Base-by-base conservation (phyloP, 2,329 filamentous ascomycete genomes). In the Pezicula radicicola region DNA sequence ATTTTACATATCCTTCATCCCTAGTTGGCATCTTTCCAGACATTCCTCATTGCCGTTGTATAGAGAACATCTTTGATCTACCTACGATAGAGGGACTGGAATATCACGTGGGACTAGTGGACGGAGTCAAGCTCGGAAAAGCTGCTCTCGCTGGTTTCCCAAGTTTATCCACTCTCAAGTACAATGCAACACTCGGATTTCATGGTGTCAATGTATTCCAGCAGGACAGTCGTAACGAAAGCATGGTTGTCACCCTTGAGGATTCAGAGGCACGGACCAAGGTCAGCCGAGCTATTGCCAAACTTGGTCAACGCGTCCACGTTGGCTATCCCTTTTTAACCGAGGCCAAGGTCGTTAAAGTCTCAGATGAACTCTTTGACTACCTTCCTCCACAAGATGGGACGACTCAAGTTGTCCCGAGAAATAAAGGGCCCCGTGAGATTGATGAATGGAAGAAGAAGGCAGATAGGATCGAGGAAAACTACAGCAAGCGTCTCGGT, bases 271-370 rank as follows among this genome's bases (percentile, higher is more conserved):
- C 75, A 52, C 84, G 87, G 35, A 85, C 87, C 45, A 88, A 82
- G 57, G 77, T 85, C 19, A 84, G 89, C 59, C 74, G 81, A 50
- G 92, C 92, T 50, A 90, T 91, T 67, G 72, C 76, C 46, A 93
- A 91, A 66, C 79, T 99, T 42, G 93, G 92, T 42, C 82, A 93
- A 69, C 85, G 86, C 54, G 92, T 96, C 54, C 91, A 91, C 66
- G 89, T 97, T 55, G 92, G 93, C 36, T 99, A 96, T 65, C 94
- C 94, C 1, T 99, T 97, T 73, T 73, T 99, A 57, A 89, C 96
- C 62, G 95, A 99, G 72, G 94, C 90, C 49, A 93, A 93, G 72
- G 85, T 99, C 28, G 79, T 90, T 48, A 87, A 85, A 50, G 89
- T 97, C 1, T 93, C 91, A 1, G 94, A 99, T 66, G 93, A 97